phyloP scores from a whole-genome alignment of 2,329 filamentous ascomycete species.

The Penicillium sp. region DNA sequence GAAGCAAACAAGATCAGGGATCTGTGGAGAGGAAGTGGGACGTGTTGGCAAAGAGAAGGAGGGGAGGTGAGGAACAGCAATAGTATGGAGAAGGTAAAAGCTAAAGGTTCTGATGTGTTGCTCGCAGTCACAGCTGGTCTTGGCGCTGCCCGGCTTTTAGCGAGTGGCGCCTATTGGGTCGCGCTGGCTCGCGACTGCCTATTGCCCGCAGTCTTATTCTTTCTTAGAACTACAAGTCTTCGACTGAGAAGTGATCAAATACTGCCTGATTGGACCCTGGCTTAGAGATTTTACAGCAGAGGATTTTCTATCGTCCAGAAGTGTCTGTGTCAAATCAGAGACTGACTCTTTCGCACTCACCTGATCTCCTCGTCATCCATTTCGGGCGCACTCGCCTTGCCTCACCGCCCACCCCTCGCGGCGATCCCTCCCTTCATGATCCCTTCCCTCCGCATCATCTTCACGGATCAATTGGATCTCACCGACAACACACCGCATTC shows the following conservation, averaged over 20 bases:
- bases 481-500: slow-evolving; percentile 5
- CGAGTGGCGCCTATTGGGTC: slow-evolving; percentile 27
- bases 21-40: too few relatives aligned
- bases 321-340: background rate
- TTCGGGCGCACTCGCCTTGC: slow-evolving; percentile 7
- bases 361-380: slow-evolving; percentile 22
- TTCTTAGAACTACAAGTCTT: background rate
- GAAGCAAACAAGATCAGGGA: too few relatives aligned
- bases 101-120: slow-evolving; percentile 24
- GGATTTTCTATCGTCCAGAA: too few relatives aligned
- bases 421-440: slow-evolving; percentile 11
- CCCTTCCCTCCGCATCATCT: background rate
- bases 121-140: slow-evolving; percentile 20
- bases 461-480: slow-evolving; percentile 1
- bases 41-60: slow-evolving; percentile 13
- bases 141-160: slow-evolving; percentile 26
- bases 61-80: slow-evolving; percentile 15
- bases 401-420: slow-evolving; percentile 24
- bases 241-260: background rate
- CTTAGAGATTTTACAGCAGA: too few relatives aligned
- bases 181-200: background rate
- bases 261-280: too few relatives aligned
- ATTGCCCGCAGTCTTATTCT: background rate
- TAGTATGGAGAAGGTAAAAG: slow-evolving; percentile 25
- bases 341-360: background rate